Conservation (phyloP, 225 moss, liverwort and hornwort genomes). For the Lunularia cruciata region DNA sequence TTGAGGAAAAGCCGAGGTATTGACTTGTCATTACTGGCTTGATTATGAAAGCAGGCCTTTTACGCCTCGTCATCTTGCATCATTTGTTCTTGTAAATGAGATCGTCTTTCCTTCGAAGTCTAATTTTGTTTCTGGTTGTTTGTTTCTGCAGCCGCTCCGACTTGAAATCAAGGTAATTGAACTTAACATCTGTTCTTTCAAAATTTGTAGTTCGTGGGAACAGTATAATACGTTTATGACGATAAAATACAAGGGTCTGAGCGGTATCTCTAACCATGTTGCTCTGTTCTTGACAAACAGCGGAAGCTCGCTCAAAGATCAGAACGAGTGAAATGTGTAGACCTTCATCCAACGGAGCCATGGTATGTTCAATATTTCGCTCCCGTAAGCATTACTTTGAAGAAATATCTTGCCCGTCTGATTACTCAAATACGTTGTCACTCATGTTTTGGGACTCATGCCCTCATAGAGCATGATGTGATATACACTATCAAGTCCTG, state of each 20-base stretch:
- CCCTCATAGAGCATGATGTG: no score
- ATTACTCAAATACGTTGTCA: no score
- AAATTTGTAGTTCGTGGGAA: background rate
- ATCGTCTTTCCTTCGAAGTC: no score
- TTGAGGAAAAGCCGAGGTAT: no score
- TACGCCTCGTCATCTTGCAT: background rate
- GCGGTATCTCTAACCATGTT: background rate
- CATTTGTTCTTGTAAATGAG: background rate
- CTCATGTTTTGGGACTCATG: no score
- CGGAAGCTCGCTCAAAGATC: conserved; percentile 97
- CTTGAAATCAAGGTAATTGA: conserved; percentile 30
- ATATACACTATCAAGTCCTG: no score
- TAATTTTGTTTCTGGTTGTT: conserved; percentile 3
- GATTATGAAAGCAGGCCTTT: no score
- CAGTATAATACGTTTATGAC: background rate
- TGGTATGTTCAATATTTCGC: conserved; percentile 45
- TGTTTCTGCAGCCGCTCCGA: conserved; percentile 29
- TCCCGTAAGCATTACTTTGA: no score
- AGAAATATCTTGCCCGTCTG: no score
- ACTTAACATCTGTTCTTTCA: background rate
- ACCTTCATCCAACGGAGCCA: conserved; percentile 96
- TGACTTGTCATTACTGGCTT: no score
- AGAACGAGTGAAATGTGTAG: conserved; percentile 92
- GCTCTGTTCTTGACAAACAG: conserved; percentile 34
- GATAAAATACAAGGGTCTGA: background rate